Conservation (phyloP, 2,329 filamentous ascomycete species). For the Huntiella omanensis region DNA sequence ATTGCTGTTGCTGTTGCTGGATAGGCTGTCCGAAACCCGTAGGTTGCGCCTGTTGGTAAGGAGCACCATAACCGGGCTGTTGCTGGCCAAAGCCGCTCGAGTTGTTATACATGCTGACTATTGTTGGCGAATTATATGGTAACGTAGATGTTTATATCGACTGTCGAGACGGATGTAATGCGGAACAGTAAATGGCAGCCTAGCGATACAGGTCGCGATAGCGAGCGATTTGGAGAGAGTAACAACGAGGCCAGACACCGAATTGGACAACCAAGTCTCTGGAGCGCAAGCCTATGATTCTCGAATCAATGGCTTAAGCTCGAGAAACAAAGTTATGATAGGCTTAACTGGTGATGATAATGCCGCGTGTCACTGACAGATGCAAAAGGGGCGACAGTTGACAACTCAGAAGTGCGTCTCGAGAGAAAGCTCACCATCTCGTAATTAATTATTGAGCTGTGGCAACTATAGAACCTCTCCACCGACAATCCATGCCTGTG, state of each 20-base stretch:
- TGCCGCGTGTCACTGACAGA: not conserved
- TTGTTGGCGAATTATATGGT: not conserved
- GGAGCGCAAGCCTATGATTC: not conserved
- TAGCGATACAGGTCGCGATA: not conserved
- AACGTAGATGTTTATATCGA: not conserved
- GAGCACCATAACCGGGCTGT: constrained; percentile 35
- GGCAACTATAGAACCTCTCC: not conserved
- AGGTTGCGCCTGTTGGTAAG: constrained; percentile 17
- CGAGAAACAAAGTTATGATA: not conserved
- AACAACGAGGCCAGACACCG: not conserved
- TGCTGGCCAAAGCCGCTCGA: constrained; percentile 55
- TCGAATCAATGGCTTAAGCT: not conserved
- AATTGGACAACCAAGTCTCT: not conserved
- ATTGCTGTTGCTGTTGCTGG: constrained; percentile 31
- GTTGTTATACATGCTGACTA: constrained; percentile 61
- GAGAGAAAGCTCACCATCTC: not conserved
- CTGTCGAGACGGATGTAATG: too few species aligned
- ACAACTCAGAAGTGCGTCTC: not conserved
- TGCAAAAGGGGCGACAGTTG: constrained; percentile 1
- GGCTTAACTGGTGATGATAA: not conserved
- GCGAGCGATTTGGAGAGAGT: not conserved
- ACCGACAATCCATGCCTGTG: too few species aligned
- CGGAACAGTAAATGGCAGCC: too few species aligned
- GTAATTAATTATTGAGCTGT: not conserved
- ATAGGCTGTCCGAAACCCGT: constrained; percentile 12